phyloP scores from a whole-genome alignment of 2,329 filamentous ascomycete species.

The Lecanicillium sp. region DNA sequence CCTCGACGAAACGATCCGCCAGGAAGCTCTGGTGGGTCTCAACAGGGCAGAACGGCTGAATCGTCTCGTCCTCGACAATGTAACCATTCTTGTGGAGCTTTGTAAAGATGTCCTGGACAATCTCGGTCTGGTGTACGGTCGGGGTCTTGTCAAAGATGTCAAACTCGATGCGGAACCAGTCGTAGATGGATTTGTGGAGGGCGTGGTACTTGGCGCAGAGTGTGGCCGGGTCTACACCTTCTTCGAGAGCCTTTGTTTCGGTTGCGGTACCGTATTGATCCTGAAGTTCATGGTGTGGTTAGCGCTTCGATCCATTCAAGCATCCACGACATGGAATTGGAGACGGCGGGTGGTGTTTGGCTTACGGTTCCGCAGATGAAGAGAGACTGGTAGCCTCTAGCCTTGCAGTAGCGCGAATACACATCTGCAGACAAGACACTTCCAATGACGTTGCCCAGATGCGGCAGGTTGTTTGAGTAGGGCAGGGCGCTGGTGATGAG shows the following conservation, averaged over 20 bases:
- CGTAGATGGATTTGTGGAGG: slow-evolving; percentile 83
- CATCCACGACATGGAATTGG: background rate
- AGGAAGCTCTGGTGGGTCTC: slow-evolving; percentile 69
- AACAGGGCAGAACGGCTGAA: slow-evolving; percentile 72
- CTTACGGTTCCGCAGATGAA: slow-evolving; percentile 66
- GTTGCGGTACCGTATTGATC: slow-evolving; percentile 96
- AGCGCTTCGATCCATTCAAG: too few relatives aligned
- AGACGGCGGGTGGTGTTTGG: too few relatives aligned
- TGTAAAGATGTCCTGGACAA: slow-evolving; percentile 84
- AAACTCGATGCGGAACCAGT: slow-evolving; percentile 94
- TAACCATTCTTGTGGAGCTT: slow-evolving; percentile 85
- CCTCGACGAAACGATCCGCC: slow-evolving; percentile 81
- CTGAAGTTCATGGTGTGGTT: slow-evolving; percentile 6
- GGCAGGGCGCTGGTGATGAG: slow-evolving; percentile 88
- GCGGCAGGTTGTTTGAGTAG: slow-evolving; percentile 69
- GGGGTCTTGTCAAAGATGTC: slow-evolving; percentile 93
- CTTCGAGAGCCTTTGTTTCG: slow-evolving; percentile 90
- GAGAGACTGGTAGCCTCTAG: slow-evolving; percentile 69
- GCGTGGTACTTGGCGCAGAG: slow-evolving; percentile 90
- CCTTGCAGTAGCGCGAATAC: slow-evolving; percentile 73
- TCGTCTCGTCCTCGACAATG: slow-evolving; percentile 78
- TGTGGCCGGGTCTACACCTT: slow-evolving; percentile 71
- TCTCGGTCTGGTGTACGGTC: slow-evolving; percentile 80
- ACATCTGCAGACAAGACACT: slow-evolving; percentile 85
- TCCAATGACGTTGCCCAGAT: slow-evolving; percentile 83